A percentile compares a stretch with the other conserved stretches of the same genome.
Evolutionary conservation across 305 asterid genomes (phyloP).

Genomic region (Solanum hybrid): DNA sequence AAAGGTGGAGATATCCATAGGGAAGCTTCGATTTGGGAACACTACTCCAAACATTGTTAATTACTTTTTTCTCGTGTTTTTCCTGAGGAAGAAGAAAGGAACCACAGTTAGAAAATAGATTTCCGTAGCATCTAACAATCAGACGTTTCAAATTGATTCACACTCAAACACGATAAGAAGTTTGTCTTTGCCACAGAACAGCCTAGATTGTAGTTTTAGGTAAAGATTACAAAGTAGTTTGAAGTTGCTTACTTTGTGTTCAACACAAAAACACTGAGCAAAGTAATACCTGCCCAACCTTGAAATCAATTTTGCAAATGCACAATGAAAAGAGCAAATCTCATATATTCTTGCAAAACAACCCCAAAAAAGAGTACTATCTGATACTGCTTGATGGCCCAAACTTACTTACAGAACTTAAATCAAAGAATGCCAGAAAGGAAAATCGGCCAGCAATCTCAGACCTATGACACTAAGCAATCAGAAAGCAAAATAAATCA

Average conservation of each 20-base stretch:
- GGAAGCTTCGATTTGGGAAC: constrained; percentile 87
- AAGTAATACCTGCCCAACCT: neutral
- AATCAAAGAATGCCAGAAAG: neutral
- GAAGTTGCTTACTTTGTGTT: neutral
- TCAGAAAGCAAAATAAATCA: neutral
- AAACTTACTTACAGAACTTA: neutral
- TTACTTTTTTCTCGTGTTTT: neutral
- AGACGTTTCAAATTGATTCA: neutral
- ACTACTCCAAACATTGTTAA: constrained; percentile 73
- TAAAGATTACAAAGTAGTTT: neutral
- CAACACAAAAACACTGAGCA: neutral
- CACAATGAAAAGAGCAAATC: neutral
- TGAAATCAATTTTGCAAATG: neutral
- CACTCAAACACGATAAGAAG: neutral
- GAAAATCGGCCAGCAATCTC: neutral
- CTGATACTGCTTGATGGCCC: neutral
- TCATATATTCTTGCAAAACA: neutral
- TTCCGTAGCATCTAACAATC: neutral
- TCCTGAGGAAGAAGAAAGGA: neutral
- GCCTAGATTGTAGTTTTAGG: neutral
- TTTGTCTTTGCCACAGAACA: neutral
- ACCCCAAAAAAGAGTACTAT: neutral
- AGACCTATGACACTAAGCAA: neutral
- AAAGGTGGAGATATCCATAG: constrained; percentile 86
- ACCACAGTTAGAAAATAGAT: neutral